Evolutionary conservation across 2,329 filamentous ascomycete species (phyloP).

Genomic region (Neurospora crassa): DNA sequence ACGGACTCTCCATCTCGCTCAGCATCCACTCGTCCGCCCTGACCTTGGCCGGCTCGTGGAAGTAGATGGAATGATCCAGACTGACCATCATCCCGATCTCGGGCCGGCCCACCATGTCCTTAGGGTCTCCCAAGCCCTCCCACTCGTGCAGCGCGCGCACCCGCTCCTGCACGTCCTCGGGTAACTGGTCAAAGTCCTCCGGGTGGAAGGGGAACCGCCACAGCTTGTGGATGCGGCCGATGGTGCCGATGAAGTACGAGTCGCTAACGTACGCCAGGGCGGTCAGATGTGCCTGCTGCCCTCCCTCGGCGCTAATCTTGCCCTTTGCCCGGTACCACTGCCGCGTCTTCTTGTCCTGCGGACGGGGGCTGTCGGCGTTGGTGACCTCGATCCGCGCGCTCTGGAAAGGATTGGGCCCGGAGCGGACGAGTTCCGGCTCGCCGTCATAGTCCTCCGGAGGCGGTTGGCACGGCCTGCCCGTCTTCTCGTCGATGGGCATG

Average conservation of each 20-base stretch:
- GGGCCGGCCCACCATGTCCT: constrained; percentile 41
- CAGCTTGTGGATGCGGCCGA: constrained; percentile 69
- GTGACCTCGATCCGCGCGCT: constrained; percentile 33
- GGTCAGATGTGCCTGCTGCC: constrained; percentile 70
- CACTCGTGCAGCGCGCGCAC: constrained; percentile 29
- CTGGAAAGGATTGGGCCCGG: constrained; percentile 35
- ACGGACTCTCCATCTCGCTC: constrained; percentile 69
- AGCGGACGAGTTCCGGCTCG: constrained; percentile 39
- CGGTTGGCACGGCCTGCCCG: constrained; percentile 12
- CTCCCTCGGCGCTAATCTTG: constrained; percentile 56
- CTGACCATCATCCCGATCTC: constrained; percentile 78
- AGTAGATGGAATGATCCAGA: constrained; percentile 66
- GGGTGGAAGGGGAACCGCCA: constrained; percentile 56
- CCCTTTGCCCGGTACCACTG: constrained; percentile 71
- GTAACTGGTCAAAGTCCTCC: constrained; percentile 39
- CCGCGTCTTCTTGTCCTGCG: constrained; percentile 57
- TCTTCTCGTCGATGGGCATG: constrained; percentile 33
- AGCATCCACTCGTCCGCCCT: constrained; percentile 69
- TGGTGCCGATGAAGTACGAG: constrained; percentile 85
- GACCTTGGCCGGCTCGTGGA: constrained; percentile 50
- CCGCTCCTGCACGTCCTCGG: constrained; percentile 25
- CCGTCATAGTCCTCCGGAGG: constrained; percentile 28
- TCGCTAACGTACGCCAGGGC: constrained; percentile 92
- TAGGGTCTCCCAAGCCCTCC: constrained; percentile 24
- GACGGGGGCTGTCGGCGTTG: constrained; percentile 34